Evolutionary conservation across 2,329 filamentous ascomycete species (phyloP).

Genomic region (Fusarium camptoceras): DNA sequence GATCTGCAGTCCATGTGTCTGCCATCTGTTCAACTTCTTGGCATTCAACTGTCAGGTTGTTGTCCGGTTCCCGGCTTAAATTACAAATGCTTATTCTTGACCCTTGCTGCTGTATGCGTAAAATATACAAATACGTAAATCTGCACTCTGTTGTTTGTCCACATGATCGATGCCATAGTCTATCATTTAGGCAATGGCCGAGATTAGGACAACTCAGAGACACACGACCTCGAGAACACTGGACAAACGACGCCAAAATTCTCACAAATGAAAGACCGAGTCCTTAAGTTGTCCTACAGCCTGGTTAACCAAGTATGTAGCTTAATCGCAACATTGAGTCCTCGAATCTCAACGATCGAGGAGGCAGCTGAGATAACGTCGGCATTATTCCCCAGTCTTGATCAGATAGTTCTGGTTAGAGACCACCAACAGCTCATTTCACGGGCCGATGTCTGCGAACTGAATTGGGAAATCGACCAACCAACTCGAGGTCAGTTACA

Average conservation of each 20-base stretch:
- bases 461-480: not conserved
- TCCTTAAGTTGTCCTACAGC: not conserved
- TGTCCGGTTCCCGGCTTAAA: not conserved
- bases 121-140: constrained; percentile 17
- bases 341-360: not conserved
- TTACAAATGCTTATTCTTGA: not conserved
- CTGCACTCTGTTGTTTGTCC: not conserved
- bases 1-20: not conserved
- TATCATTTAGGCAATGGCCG: constrained; percentile 2
- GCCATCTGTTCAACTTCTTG: not conserved
- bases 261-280: not conserved
- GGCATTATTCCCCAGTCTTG: not conserved
- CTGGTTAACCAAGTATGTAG: not conserved
- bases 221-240: not conserved
- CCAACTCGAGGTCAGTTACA: not conserved
- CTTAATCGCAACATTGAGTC: not conserved
- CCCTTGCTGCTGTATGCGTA: not conserved
- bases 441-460: not conserved
- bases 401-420: not conserved
- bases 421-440: not conserved
- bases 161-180: not conserved
- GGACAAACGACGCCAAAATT: not conserved
- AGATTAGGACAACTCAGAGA: not conserved
- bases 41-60: not conserved
- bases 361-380: not conserved